Evolutionary conservation across 257 asterid species (phyloP).

Genomic region (Solanum clarkiae): DNA sequence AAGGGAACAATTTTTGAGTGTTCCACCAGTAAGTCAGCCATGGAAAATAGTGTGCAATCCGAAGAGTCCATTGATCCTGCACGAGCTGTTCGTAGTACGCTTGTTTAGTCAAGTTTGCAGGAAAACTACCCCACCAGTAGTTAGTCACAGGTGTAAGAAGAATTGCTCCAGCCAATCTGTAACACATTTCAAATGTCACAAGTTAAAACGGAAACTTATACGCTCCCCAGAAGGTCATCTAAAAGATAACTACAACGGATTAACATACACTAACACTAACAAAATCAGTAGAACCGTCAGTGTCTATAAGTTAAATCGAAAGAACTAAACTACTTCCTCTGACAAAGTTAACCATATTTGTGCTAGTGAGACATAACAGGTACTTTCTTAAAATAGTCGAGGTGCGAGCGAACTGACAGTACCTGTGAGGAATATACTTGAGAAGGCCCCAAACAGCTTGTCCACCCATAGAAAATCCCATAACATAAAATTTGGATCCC

Average conservation of each 20-base stretch:
- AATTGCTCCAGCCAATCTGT: constrained; percentile 84
- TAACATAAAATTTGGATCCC: constrained; percentile 57
- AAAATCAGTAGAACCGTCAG: background rate
- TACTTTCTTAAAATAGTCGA: background rate
- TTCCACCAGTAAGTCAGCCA: constrained; percentile 97
- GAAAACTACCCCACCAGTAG: constrained; percentile 81
- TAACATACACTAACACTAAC: background rate
- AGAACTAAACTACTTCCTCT: background rate
- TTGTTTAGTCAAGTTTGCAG: constrained; percentile 51
- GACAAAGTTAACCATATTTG: background rate
- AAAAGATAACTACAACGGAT: background rate
- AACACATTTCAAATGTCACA: constrained; percentile 1
- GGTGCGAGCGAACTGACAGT: background rate
- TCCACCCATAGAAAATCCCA: constrained; percentile 89
- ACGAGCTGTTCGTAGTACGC: constrained; percentile 28
- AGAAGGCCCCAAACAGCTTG: constrained; percentile 79
- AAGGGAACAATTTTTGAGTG: constrained; percentile 66
- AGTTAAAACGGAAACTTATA: background rate
- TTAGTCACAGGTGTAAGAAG: constrained; percentile 65
- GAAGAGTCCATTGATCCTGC: constrained; percentile 75
- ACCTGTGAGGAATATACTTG: constrained; percentile 93
- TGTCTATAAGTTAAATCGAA: background rate
- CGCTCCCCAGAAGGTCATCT: background rate
- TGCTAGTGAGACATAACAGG: background rate
- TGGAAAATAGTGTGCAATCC: constrained; percentile 61